These are phyloP conservation scores for Avicennia marina DNA, from an alignment of 257 asterid genomes.

Conservation along the genomic window DNA sequence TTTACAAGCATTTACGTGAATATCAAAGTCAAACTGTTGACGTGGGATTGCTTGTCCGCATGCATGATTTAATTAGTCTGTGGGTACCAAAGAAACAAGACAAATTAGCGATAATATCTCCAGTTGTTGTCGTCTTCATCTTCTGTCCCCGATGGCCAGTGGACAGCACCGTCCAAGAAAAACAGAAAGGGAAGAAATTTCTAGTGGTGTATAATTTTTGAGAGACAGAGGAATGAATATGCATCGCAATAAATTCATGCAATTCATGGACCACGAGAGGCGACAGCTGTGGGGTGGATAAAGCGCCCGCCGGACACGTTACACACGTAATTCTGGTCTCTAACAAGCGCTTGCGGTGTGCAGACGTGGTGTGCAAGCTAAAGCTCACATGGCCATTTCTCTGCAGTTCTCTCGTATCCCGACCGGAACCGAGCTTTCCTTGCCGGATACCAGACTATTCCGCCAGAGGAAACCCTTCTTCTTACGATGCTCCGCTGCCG, in stretches of 20 bases:
- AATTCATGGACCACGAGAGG: conserved; percentile 6
- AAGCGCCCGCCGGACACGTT: neutral
- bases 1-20: no score
- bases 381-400: conserved; percentile 40
- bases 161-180: neutral
- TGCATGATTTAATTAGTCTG: no score
- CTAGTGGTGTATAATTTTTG: neutral
- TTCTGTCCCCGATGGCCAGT: no score
- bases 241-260: conserved; percentile 8
- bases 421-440: conserved; percentile 28
- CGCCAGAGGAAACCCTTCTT: conserved; percentile 31
- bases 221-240: neutral
- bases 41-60: no score
- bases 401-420: conserved; percentile 46
- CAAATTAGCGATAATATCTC: no score
- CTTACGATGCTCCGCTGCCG: conserved; percentile 46
- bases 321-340: neutral
- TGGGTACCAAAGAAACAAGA: neutral
- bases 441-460: conserved; percentile 39
- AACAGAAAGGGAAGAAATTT: no score
- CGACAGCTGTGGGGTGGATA: neutral
- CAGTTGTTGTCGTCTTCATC: no score
- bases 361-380: no score
- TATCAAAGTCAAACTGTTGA: no score
- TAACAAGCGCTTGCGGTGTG: conserved; percentile 29